phyloP scores from a whole-genome alignment of 1,284 basidiomycete genomes.

The Anthracocystis setariae region DNA sequence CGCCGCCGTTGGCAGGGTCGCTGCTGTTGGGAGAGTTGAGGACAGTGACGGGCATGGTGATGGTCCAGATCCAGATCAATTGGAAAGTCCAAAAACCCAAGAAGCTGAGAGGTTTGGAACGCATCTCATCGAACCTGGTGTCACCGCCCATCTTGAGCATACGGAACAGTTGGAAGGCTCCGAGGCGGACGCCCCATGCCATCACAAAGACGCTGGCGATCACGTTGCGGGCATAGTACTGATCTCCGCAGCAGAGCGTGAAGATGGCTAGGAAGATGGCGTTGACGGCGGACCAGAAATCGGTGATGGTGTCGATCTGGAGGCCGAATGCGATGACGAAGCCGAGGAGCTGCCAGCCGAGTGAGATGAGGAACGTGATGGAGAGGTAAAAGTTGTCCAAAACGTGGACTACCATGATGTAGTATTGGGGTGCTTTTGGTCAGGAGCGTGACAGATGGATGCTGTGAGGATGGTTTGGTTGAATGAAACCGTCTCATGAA shows the following conservation, averaged over 20 bases:
- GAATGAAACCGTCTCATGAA: too few relatives aligned
- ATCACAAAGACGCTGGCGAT: constrained; percentile 72
- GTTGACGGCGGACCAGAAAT: constrained; percentile 60
- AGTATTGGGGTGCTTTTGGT: not conserved
- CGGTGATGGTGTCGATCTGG: constrained; percentile 65
- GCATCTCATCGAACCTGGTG: constrained; percentile 64
- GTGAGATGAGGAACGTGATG: constrained; percentile 76
- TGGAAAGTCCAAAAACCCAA: constrained; percentile 55
- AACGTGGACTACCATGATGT: constrained; percentile 43
- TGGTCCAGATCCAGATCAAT: constrained; percentile 58
- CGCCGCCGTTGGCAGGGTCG: constrained; percentile 38
- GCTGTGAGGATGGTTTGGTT: not conserved
- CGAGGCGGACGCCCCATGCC: constrained; percentile 66
- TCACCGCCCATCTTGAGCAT: constrained; percentile 65
- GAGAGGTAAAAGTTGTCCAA: constrained; percentile 76
- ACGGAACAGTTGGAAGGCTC: constrained; percentile 63
- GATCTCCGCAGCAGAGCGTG: constrained; percentile 65
- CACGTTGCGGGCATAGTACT: constrained; percentile 74
- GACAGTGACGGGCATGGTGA: constrained; percentile 55
- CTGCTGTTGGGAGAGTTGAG: constrained; percentile 59
- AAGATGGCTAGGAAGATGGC: constrained; percentile 66
- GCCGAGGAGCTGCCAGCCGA: constrained; percentile 76
- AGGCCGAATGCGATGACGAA: constrained; percentile 72
- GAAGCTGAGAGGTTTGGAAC: constrained; percentile 51
- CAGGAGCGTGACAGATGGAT: not conserved